phyloP scores from a whole-genome alignment of 176 grass and related monocot species.

The Musa schizocarpa region DNA sequence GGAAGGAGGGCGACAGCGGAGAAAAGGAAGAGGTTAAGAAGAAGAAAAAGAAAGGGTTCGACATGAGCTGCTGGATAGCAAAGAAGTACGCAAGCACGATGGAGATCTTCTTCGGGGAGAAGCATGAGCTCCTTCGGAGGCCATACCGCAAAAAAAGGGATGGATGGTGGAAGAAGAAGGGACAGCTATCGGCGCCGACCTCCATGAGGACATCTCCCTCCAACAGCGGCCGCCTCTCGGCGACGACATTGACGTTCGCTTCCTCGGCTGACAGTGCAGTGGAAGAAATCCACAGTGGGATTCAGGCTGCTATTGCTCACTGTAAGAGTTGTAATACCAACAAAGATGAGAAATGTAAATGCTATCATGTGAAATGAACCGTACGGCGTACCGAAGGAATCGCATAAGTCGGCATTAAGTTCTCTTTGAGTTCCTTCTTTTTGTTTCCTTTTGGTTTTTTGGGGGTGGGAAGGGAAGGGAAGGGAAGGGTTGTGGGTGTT shows the following conservation, averaged over 20 bases:
- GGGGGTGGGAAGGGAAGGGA: too few species aligned
- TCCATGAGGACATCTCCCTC: background rate
- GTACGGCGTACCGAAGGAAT: too few species aligned
- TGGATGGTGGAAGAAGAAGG: slow-evolving; percentile 5
- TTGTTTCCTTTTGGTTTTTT: too few species aligned
- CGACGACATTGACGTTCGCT: background rate
- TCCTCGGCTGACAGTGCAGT: background rate
- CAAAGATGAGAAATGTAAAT: background rate
- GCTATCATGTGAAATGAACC: background rate
- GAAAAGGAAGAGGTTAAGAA: background rate
- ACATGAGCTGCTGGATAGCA: background rate
- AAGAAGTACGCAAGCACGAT: background rate
- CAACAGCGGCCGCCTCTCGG: background rate
- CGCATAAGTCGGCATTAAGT: too few species aligned
- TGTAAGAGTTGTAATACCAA: background rate
- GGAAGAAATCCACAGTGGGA: background rate
- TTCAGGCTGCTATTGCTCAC: background rate
- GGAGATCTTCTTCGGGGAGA: background rate
- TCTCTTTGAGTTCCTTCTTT: too few species aligned
- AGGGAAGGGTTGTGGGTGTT: too few species aligned
- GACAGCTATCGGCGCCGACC: background rate
- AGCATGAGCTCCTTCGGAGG: background rate
- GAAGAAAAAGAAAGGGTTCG: background rate
- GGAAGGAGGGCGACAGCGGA: background rate
- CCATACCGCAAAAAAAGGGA: background rate